Base-by-base conservation (phyloP, 768 basidiomycete genomes). In the Amanita rubescens region DNA sequence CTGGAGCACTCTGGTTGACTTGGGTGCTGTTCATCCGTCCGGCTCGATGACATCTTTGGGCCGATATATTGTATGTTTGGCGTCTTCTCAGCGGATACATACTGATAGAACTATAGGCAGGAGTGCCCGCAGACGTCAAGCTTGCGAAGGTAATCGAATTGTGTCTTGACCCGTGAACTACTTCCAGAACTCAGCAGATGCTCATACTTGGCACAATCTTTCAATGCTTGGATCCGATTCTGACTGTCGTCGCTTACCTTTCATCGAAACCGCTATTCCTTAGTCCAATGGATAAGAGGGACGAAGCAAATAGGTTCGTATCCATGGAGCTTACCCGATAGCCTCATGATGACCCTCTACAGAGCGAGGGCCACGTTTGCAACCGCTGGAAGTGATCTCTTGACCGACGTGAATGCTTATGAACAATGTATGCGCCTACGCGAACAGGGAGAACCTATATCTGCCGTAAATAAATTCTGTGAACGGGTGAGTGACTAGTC, bases 201-300 rank as follows among this genome's bases (percentile, higher is more conserved):
- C 79, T 97, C 20, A 79, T 96, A 6, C 73, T 96, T 0, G 92
- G 81, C 0, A 79, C 84, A 5, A 78, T 94, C 43, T 94, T 97
- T 71, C 79, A 79, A 58, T 94, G 92, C 59, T 69, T 95, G 8
- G 84, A 81, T 51, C 90, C 91, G 2, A 75, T 90, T 11, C 73
- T 94, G 27, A 92, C 90, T 1, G 79, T 94, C 32, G 87, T 84
- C 0, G 91, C 93, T 15, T 75, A 81, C 55, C 69, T 97, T 33
- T 94, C 93, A 2, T 88, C 87, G 3, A 97, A 94, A 62, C 86
- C 94, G 0, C 67, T 97, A 45, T 97, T 96, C 68, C 59, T 82
- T 11, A 89, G 69, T 56, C 90, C 93, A 0, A 75, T 87, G 66
- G 92, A 94, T 25, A 86, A 85, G 64, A 77, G 91, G 4, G 87